phyloP scores from a whole-genome alignment of 1,284 basidiomycete genomes.

The Apiotrichum sp. region DNA sequence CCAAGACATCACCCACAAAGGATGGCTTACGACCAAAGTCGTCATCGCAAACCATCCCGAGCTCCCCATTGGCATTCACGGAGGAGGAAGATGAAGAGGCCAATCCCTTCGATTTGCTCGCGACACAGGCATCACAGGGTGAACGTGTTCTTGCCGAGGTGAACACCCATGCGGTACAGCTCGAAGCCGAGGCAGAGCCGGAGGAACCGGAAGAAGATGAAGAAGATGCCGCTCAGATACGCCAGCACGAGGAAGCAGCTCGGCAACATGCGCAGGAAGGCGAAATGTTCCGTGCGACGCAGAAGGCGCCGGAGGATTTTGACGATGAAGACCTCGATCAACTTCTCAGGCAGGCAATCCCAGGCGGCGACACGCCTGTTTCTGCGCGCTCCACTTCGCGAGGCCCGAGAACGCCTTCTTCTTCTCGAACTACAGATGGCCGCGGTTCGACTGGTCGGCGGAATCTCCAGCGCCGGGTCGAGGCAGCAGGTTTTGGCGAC shows the following conservation, averaged over 20 bases:
- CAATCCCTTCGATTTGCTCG: constrained; percentile 37
- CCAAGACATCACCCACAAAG: no score
- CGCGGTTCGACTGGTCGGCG: constrained; percentile 9
- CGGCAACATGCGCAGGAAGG: constrained; percentile 31
- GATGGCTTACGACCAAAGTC: constrained; percentile 1
- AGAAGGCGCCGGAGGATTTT: constrained; percentile 27
- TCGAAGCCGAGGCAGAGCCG: constrained; percentile 24
- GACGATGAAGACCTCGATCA: constrained; percentile 37
- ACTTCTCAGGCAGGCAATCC: constrained; percentile 15
- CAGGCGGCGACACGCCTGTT: no score
- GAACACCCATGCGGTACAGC: constrained; percentile 38
- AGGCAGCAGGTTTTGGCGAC: constrained; percentile 40
- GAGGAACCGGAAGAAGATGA: constrained; percentile 25
- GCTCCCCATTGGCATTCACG: constrained; percentile 9
- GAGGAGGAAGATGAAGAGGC: constrained; percentile 11
- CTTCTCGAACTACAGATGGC: no score
- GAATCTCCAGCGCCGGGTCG: constrained; percentile 19
- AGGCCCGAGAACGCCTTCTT: no score
- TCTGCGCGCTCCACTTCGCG: no score
- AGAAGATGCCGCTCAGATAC: constrained; percentile 21
- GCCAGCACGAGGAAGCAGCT: constrained; percentile 26
- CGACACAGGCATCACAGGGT: constrained; percentile 32
- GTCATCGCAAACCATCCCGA: constrained; percentile 17
- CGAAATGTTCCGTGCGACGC: constrained; percentile 32
- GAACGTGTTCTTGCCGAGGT: constrained; percentile 35